phyloP scores from a whole-genome alignment of 2,329 filamentous ascomycete species.

The Botrytis hyacinthi region DNA sequence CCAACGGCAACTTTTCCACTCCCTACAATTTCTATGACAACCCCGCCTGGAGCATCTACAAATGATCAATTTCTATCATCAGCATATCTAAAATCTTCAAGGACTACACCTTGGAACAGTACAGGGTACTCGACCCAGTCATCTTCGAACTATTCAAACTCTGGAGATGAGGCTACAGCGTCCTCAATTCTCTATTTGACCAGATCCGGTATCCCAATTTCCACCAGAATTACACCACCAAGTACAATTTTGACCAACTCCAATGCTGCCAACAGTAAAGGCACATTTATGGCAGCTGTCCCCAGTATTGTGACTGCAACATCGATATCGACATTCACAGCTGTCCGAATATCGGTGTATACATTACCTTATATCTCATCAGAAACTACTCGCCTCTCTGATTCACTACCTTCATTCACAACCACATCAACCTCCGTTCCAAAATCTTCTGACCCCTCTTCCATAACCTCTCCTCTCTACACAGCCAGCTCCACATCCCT shows the following conservation, averaged over 20 bases:
- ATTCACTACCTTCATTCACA: background rate
- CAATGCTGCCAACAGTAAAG: background rate
- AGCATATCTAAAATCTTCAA: background rate
- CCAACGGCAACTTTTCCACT: background rate
- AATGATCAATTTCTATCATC: background rate
- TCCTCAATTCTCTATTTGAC: background rate
- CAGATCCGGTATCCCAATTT: background rate
- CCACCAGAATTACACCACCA: background rate
- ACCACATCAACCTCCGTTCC: too few relatives aligned
- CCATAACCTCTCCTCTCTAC: background rate
- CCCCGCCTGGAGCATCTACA: background rate
- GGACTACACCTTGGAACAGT: background rate
- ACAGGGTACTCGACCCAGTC: background rate
- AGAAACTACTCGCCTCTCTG: background rate
- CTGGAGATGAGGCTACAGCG: background rate
- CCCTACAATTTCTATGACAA: background rate
- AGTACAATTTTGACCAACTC: background rate
- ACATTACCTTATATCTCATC: background rate
- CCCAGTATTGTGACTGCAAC: background rate
- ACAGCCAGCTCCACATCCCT: background rate
- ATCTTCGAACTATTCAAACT: background rate
- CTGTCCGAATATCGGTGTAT: background rate
- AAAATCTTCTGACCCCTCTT: background rate
- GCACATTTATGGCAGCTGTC: background rate
- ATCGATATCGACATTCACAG: slow-evolving; percentile 3